Conservation (phyloP, 1,284 basidiomycete genomes). For the Ustilago curta region DNA sequence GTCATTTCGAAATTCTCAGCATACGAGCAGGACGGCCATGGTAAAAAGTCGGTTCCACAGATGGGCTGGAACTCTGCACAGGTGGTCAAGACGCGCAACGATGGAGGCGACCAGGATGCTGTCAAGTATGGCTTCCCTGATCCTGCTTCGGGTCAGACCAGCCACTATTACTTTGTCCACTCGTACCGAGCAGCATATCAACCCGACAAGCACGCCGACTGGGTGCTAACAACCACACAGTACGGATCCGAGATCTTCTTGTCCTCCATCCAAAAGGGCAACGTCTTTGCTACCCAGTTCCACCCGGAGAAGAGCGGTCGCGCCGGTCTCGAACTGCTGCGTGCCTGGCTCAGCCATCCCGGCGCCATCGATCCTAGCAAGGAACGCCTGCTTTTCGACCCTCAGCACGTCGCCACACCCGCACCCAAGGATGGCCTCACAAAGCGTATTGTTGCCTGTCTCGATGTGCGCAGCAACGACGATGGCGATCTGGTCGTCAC, state of each 20-base stretch:
- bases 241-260: constrained; percentile 95
- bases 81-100: constrained; percentile 51
- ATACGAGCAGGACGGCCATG: constrained; percentile 52
- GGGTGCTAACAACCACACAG: constrained; percentile 88
- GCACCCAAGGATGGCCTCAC: constrained; percentile 73
- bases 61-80: constrained; percentile 86
- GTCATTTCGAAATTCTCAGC: constrained; percentile 54
- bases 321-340: constrained; percentile 86
- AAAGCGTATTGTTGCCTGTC: constrained; percentile 94
- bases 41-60: constrained; percentile 88
- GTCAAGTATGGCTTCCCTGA: constrained; percentile 54
- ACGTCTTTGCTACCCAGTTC: constrained; percentile 95
- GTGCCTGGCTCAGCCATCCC: constrained; percentile 81
- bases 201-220: constrained; percentile 72
- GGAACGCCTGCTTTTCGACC: constrained; percentile 53
- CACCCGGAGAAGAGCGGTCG: constrained; percentile 97
- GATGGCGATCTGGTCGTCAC: constrained; percentile 97
- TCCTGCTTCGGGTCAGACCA: constrained; percentile 73
- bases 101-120: constrained; percentile 34
- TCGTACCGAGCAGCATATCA: constrained; percentile 83
- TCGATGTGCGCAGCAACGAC: constrained; percentile 98
- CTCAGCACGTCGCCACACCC: constrained; percentile 58
- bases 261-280: constrained; percentile 83
- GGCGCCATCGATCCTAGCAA: constrained; percentile 42
- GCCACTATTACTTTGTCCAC: constrained; percentile 90